A percentile compares a stretch with the other conserved stretches of the same genome.
Conservation (phyloP, 2,329 filamentous ascomycete species). For the Gliomastix tumulicola region DNA sequence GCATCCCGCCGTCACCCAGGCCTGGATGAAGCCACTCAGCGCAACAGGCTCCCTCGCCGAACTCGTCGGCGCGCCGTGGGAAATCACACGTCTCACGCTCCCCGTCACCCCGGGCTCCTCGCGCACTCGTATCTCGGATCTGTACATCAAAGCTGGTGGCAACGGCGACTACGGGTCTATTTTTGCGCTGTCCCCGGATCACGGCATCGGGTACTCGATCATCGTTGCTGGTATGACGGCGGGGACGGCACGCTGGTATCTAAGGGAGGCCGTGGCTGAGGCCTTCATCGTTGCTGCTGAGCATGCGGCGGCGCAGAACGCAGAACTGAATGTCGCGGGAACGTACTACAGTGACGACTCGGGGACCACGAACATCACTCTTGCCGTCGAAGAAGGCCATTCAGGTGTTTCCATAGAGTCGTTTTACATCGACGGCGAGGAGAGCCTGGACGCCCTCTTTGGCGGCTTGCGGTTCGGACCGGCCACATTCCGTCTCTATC, state of each 20-base stretch:
- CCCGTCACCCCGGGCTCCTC: constrained; percentile 6
- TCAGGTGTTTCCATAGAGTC: not conserved
- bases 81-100: constrained; percentile 10
- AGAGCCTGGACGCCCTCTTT: not conserved
- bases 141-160: constrained; percentile 15
- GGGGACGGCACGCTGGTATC: constrained; percentile 6
- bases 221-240: constrained; percentile 15
- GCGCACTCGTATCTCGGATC: constrained; percentile 17
- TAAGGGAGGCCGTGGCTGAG: constrained; percentile 9
- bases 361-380: constrained; percentile 12
- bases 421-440: constrained; percentile 1
- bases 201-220: constrained; percentile 14
- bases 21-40: constrained; percentile 11
- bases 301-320: constrained; percentile 10
- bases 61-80: constrained; percentile 11
- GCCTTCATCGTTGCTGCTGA: constrained; percentile 12
- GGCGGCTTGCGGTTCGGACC: not conserved
- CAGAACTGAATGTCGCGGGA: constrained; percentile 8
- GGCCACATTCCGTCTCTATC: not conserved
- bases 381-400: constrained; percentile 1
- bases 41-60: constrained; percentile 6
- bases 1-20: constrained; percentile 2
- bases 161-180: constrained; percentile 16
- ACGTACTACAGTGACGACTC: constrained; percentile 6
- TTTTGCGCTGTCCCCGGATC: constrained; percentile 13